Evolutionary conservation across 192 early-diverging fungal genomes (phyloP).

Genomic region (Coemansia sp.): DNA sequence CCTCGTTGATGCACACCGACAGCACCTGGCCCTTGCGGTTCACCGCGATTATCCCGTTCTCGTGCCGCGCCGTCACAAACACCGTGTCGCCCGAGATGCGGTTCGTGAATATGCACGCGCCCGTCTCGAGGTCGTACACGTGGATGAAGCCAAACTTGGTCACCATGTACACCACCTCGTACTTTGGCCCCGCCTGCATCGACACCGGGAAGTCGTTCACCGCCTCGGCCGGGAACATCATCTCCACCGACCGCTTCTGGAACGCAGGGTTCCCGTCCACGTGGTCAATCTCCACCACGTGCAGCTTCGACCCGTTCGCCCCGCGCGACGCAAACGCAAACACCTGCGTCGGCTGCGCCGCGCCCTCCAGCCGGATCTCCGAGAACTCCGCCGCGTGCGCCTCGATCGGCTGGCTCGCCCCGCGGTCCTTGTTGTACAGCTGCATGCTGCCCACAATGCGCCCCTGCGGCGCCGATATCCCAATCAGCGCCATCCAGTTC

Average conservation of each 20-base stretch:
- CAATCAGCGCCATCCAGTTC: slow-evolving; percentile 94
- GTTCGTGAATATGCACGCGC: slow-evolving; percentile 95
- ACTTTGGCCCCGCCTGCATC: slow-evolving; percentile 94
- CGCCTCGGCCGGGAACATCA: slow-evolving; percentile 97
- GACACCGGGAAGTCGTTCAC: slow-evolving; percentile 93
- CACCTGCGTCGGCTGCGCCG: slow-evolving; percentile 73
- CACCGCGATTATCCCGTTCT: slow-evolving; percentile 90
- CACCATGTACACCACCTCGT: slow-evolving; percentile 91
- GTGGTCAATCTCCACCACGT: slow-evolving; percentile 96
- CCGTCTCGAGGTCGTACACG: slow-evolving; percentile 94
- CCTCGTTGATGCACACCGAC: slow-evolving; percentile 91
- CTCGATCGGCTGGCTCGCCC: slow-evolving; percentile 91
- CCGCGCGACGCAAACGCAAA: slow-evolving; percentile 92
- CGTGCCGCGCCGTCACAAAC: slow-evolving; percentile 92
- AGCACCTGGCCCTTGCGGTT: slow-evolving; percentile 96
- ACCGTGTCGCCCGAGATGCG: slow-evolving; percentile 97
- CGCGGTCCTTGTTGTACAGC: slow-evolving; percentile 89
- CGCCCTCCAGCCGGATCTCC: slow-evolving; percentile 78
- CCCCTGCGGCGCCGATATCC: slow-evolving; percentile 86
- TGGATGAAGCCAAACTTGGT: slow-evolving; percentile 99
- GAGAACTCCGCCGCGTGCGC: slow-evolving; percentile 97
- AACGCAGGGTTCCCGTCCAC: slow-evolving; percentile 87
- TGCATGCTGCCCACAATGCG: slow-evolving; percentile 97
- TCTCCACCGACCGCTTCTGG: slow-evolving; percentile 86
- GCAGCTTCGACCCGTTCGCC: slow-evolving; percentile 83